These are phyloP conservation scores for Phytophthora ohioensis DNA, from an alignment of 352 stramenopile genomes.

Conservation along the genomic window DNA sequence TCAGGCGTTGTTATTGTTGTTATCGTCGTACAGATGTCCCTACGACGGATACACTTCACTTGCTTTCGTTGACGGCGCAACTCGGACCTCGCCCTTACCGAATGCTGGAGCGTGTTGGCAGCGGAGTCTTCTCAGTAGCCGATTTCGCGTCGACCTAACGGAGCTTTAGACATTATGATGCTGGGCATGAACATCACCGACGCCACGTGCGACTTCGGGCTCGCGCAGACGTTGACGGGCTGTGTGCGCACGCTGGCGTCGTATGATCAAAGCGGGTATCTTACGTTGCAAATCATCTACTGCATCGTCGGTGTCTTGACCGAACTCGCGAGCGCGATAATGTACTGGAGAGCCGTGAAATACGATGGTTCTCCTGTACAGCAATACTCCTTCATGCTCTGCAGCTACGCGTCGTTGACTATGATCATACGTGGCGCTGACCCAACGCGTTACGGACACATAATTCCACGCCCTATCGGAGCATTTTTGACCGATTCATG, in stretches of 20 bases:
- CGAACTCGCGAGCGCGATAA: conserved; percentile 29
- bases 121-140: conserved; percentile 9
- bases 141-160: conserved; percentile 15
- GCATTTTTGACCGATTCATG: conserved; percentile 44
- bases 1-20: not conserved
- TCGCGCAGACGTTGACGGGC: conserved; percentile 25
- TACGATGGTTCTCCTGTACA: conserved; percentile 36
- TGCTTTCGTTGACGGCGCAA: not conserved
- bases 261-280: conserved; percentile 33
- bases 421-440: conserved; percentile 41
- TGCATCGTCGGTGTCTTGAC: conserved; percentile 27
- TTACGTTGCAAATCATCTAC: conserved; percentile 39
- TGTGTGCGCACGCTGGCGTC: conserved; percentile 37
- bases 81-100: conserved; percentile 17
- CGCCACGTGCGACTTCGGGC: conserved; percentile 30
- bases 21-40: conserved; percentile 6
- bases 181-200: conserved; percentile 38
- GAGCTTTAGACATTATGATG: conserved; percentile 6
- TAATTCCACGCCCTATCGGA: conserved; percentile 35
- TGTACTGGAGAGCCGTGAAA: conserved; percentile 33
- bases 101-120: conserved; percentile 11
- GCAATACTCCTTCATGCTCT: conserved; percentile 40
- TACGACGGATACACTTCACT: conserved; percentile 8
- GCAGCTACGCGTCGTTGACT: conserved; percentile 43
- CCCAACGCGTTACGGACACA: conserved; percentile 40